These are phyloP conservation scores for Babesia sp. DNA, from an alignment of 169 alveolate species.

Conservation along the genomic window DNA sequence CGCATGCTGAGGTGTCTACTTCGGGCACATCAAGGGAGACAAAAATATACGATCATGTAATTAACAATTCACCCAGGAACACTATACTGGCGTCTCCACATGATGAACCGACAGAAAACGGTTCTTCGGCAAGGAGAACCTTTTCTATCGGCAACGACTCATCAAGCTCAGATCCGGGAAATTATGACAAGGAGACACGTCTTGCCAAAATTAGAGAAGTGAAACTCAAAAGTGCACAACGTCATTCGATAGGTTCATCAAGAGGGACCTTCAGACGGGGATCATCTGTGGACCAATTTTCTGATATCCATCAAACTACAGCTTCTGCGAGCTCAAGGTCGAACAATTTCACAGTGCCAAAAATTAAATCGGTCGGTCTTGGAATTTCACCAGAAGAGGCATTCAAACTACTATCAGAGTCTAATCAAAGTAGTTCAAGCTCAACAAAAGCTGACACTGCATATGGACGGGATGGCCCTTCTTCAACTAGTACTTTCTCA, in stretches of 20 bases:
- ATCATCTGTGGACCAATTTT: background rate
- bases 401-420: slow-evolving; percentile 13
- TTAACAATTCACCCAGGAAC: background rate
- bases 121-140: too few species aligned
- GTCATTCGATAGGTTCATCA: too few species aligned
- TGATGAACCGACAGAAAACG: too few species aligned
- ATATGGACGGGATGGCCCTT: background rate
- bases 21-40: background rate
- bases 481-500: background rate
- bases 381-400: slow-evolving; percentile 5
- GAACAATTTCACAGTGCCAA: background rate
- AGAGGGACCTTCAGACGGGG: background rate
- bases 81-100: background rate
- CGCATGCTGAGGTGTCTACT: slow-evolving; percentile 4
- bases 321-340: background rate
- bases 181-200: too few species aligned
- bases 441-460: background rate
- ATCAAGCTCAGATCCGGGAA: too few species aligned
- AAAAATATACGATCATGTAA: background rate
- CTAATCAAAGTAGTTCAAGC: background rate
- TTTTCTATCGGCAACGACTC: too few species aligned
- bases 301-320: background rate
- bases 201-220: too few species aligned
- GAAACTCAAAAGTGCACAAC: too few species aligned
- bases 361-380: background rate